A percentile compares a stretch with the other conserved stretches of the same genome.
phyloP scores from a whole-genome alignment of 306 rosid genomes.

The Hippophae gyantsensis region DNA sequence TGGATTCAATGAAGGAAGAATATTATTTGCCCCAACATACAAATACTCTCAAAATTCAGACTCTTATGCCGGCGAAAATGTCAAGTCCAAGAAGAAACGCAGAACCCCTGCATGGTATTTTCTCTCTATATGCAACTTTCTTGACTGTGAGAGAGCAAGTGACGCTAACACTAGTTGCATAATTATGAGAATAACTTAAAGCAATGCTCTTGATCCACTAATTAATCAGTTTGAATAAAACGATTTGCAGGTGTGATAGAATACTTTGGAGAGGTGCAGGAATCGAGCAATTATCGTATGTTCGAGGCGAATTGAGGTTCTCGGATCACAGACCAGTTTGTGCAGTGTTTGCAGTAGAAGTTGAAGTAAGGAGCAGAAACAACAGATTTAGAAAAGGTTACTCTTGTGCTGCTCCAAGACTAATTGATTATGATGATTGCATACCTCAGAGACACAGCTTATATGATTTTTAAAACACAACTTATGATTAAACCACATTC shows the following conservation, averaged over 20 bases:
- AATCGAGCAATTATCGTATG: constrained; percentile 56
- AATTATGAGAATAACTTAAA: too few relatives aligned
- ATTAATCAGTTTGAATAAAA: neutral
- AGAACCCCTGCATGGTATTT: constrained; percentile 80
- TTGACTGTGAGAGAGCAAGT: too few relatives aligned
- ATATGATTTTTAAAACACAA: constrained; percentile 34
- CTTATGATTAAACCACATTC: constrained; percentile 13
- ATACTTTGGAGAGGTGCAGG: constrained; percentile 74
- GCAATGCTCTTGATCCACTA: too few relatives aligned
- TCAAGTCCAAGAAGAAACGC: constrained; percentile 74
- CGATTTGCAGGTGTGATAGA: constrained; percentile 63
- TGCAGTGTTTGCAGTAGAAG: constrained; percentile 61
- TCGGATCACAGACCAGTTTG: constrained; percentile 88
- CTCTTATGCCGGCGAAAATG: constrained; percentile 73
- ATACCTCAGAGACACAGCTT: constrained; percentile 80
- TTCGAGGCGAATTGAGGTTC: constrained; percentile 74
- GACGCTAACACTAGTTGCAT: too few relatives aligned
- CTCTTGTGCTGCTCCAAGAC: constrained; percentile 49
- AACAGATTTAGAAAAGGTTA: constrained; percentile 58
- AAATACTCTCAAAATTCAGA: constrained; percentile 79
- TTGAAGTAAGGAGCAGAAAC: constrained; percentile 40
- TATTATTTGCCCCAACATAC: constrained; percentile 74
- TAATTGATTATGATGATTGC: constrained; percentile 42
- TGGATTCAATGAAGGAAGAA: constrained; percentile 62
- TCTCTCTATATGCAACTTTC: neutral